phyloP scores from a whole-genome alignment of 495 filamentous ascomycete species.

The Talaromyces proteolyticus region DNA sequence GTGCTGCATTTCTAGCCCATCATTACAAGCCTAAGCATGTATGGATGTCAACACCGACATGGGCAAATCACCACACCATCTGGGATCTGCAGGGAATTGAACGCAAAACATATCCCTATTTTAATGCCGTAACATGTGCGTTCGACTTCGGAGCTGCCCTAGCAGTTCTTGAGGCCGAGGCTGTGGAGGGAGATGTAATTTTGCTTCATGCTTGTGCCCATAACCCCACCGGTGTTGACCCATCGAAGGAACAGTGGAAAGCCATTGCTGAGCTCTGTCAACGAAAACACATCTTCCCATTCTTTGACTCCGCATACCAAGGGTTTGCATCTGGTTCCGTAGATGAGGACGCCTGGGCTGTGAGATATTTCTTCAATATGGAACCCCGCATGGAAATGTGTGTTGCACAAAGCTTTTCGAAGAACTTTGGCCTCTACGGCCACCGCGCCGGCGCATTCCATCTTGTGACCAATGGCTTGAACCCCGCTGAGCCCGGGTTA shows the following conservation, averaged over 20 bases:
- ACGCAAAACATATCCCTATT: constrained; percentile 45
- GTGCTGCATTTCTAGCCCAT: constrained; percentile 72
- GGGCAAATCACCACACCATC: constrained; percentile 45
- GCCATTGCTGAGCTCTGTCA: constrained; percentile 44
- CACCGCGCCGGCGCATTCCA: constrained; percentile 46
- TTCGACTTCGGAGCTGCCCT: constrained; percentile 44
- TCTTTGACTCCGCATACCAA: constrained; percentile 53
- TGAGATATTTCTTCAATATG: constrained; percentile 46
- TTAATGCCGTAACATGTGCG: constrained; percentile 34
- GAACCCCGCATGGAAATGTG: constrained; percentile 45
- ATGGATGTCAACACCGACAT: constrained; percentile 44
- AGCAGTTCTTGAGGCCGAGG: constrained; percentile 33
- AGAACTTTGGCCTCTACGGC: constrained; percentile 52
- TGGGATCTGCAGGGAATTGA: constrained; percentile 39
- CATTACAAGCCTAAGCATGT: constrained; percentile 40
- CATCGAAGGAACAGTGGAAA: constrained; percentile 47
- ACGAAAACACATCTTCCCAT: constrained; percentile 45
- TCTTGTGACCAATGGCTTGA: constrained; percentile 29
- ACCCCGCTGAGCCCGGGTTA: constrained; percentile 26
- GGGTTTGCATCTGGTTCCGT: constrained; percentile 50
- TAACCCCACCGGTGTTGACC: constrained; percentile 51
- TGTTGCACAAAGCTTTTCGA: constrained; percentile 48
- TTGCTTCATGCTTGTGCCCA: constrained; percentile 50
- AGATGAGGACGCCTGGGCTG: constrained; percentile 48
- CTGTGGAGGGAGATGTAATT: constrained; percentile 36